Evolutionary conservation across 1,139 yeast species (phyloP), one percentile per base, ranked within the genome.

Genomic region (Blastobotrys illinoisensis): DNA sequence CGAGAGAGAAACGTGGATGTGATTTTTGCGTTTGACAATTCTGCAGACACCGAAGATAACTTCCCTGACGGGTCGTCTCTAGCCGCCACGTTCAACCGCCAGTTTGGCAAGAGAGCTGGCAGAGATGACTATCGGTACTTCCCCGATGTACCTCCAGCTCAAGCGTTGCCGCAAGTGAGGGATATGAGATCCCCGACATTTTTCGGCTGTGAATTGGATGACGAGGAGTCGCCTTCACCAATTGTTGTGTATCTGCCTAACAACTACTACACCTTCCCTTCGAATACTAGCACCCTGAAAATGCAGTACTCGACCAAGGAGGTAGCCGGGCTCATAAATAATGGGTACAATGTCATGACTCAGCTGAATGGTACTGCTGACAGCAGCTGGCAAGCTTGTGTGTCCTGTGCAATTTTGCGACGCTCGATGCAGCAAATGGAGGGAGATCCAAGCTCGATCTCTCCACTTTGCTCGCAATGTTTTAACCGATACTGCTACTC

Each of bases 21-120:
- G n/a, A 78, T 91, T 44, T 80, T 91, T 69, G 95, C 95, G 0
- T 84, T 81, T 66, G 98, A 90, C 67, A 87, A 86, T 70, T 83
- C 91, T 9, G 93, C 88, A 46, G 96, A 90, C 63, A 78, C 86
- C 0, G 82, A 78, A 61, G 62, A 70, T 4, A 49, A 54, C 19
- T 51, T 53, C 48, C 74, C 76, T 40, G 79, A 85, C 65, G 96
- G 96, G 53, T 71, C 86, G 2, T 81, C 96, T 0, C 66, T 88
- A 55, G 80, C 80, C 26, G 74, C 76, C 46, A 77, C 84, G 1
- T 88, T 83, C 65, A 76, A 81, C 62, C 81, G 96, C 64, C 90
- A 85, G 71, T 86, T 87, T 66, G 71, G 74, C 16, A 40, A 48
- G 4, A 23, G 45, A n/a, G 16, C 20, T 9, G 48, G 53, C 20